Evolutionary conservation across 2,329 filamentous ascomycete genomes (phyloP).

Genomic region (Colletotrichum graminicola): DNA sequence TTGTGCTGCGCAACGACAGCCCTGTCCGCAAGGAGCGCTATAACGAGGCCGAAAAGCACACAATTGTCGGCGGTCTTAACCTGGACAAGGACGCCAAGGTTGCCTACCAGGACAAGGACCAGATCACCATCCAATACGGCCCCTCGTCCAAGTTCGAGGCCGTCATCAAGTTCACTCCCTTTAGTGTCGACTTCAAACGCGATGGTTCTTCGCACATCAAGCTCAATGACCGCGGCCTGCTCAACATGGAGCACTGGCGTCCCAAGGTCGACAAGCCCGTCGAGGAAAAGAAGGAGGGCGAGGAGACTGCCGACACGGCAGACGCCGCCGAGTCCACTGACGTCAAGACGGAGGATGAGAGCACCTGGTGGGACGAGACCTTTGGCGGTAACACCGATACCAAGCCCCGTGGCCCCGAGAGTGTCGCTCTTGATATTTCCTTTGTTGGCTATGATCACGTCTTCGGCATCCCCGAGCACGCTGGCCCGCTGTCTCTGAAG

Average conservation of each 20-base stretch:
- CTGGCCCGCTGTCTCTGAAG: constrained; percentile 87
- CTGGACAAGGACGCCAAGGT: constrained; percentile 79
- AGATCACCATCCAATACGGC: constrained; percentile 84
- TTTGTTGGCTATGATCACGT: constrained; percentile 94
- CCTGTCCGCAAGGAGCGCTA: constrained; percentile 91
- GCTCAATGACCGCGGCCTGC: constrained; percentile 87
- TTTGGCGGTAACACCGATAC: constrained; percentile 96
- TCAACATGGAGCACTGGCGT: constrained; percentile 97
- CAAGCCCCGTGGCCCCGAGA: constrained; percentile 95
- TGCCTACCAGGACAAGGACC: constrained; percentile 72
- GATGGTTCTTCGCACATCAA: constrained; percentile 86
- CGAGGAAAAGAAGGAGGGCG: constrained; percentile 66
- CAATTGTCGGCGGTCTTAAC: constrained; percentile 83
- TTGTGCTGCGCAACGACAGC: constrained; percentile 88
- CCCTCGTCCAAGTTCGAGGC: constrained; percentile 82
- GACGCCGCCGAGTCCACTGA: constrained; percentile 58
- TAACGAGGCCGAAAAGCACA: constrained; percentile 89
- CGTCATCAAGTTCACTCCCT: constrained; percentile 84
- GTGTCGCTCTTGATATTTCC: constrained; percentile 88
- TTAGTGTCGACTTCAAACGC: constrained; percentile 86
- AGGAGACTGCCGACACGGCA: constrained; percentile 48
- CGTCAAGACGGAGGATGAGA: constrained; percentile 73
- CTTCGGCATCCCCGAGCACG: constrained; percentile 93
- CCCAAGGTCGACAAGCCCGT: constrained; percentile 78
- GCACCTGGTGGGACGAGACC: constrained; percentile 97